Conservation (phyloP, 2,329 filamentous ascomycete species). For the Lecanicillium sp. region DNA sequence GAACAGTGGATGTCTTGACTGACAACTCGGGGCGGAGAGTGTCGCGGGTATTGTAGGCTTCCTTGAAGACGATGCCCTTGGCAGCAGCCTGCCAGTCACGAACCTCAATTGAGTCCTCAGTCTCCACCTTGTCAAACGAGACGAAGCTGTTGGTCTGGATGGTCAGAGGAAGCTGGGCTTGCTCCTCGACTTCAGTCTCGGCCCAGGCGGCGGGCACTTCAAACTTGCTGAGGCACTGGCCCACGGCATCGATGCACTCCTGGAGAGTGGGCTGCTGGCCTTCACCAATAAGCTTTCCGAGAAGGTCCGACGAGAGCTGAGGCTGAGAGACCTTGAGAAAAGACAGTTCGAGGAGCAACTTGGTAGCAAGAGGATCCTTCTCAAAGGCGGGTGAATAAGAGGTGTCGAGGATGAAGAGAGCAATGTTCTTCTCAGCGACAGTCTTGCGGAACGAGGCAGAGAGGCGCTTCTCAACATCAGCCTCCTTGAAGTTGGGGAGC, state of each 20-base stretch:
- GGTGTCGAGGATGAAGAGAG: constrained; percentile 70
- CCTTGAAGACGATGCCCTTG: constrained; percentile 87
- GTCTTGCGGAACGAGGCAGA: constrained; percentile 61
- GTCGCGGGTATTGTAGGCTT: constrained; percentile 71
- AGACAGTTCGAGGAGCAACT: constrained; percentile 66
- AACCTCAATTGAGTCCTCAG: constrained; percentile 56
- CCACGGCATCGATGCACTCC: constrained; percentile 59
- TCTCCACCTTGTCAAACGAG: constrained; percentile 67
- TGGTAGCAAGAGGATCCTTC: constrained; percentile 54
- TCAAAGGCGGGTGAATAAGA: constrained; percentile 59
- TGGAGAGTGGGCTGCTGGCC: constrained; percentile 40
- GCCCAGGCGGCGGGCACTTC: constrained; percentile 77
- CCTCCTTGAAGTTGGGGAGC: constrained; percentile 72
- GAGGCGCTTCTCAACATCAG: constrained; percentile 83
- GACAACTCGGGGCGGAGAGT: constrained; percentile 76
- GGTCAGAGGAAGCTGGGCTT: constrained; percentile 44
- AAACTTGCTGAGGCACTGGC: constrained; percentile 61
- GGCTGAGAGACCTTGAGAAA: constrained; percentile 74
- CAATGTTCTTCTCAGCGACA: constrained; percentile 59
- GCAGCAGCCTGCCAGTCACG: constrained; percentile 76
- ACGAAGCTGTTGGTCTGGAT: constrained; percentile 77
- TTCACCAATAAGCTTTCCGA: constrained; percentile 57
- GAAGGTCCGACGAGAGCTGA: constrained; percentile 50
- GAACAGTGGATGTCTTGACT: constrained; percentile 78
- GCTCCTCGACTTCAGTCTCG: constrained; percentile 48